Evolutionary conservation across 208 protist species (phyloP), one percentile per base, ranked within the genome.

Genomic region (Leishmania braziliensis): DNA sequence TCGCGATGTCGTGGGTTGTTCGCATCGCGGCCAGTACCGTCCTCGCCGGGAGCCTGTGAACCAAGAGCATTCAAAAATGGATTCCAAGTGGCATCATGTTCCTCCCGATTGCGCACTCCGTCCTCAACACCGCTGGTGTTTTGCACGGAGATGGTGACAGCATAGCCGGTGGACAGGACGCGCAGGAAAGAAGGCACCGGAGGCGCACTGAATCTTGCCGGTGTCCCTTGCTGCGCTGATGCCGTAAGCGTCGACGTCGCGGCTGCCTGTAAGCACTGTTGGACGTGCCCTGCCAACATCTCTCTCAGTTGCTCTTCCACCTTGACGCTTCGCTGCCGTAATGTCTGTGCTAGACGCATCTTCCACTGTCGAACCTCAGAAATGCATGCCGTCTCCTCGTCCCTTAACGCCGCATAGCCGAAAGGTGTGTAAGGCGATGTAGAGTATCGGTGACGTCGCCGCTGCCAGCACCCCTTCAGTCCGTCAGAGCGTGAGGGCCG

Each of bases 81-180:
- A 48, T 23, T 50, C 66, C 26, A 12, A 23, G 29, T 10, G 23
- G 18, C 66, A 48, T 20, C 70, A n/a, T 23, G 48, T 4, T 26
- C 48, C 23, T 23, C 23, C 23, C 36, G 20, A 48, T 9, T 10
- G 48, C 48, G 48, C 18, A 46, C 68, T 50, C 46, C n/a, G 46
- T 23, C 70, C 10, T 56, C 48, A 12, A n/a, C 26, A 6, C 23
- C 9, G 48, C 48, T 23, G n/a, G 26, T 33, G 23, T 29, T n/a
- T n/a, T 75, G 60, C 46, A 74, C 29, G 1, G n/a, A 48, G 33
- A 84, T n/a, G 5, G 75, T 84, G 0, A 73, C 75, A 16, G 81
- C 75, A 43, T 77, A 84, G 12, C 81, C 81, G 18, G 81, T 54
- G 20, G 81, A 75, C 43, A 84, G 46, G 3, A 80, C 58, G 6